These are phyloP conservation scores for Calonectria pteridis DNA, from an alignment of 2,329 filamentous ascomycete species.

Conservation along the genomic window DNA sequence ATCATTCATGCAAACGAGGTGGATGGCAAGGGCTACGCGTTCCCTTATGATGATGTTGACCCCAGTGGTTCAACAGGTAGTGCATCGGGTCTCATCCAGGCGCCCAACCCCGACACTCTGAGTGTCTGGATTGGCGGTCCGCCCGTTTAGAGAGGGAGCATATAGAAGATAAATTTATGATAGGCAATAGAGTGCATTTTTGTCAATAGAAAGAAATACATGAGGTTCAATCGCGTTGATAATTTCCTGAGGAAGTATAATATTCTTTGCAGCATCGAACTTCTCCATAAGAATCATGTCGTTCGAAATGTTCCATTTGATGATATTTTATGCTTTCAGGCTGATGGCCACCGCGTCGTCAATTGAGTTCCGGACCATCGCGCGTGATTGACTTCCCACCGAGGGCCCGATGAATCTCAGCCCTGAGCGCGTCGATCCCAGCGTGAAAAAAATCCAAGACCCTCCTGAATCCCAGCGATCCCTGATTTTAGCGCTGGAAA, in stretches of 20 bases:
- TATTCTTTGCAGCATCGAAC: background rate
- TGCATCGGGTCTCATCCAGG: background rate
- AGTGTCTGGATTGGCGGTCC: background rate
- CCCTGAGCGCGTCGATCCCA: background rate
- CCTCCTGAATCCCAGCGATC: background rate
- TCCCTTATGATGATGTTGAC: constrained; percentile 78
- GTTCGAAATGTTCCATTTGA: background rate
- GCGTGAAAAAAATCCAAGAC: background rate
- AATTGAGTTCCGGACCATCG: background rate
- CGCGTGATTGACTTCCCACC: background rate
- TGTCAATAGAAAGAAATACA: background rate
- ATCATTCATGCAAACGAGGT: constrained; percentile 71
- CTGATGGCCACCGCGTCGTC: background rate
- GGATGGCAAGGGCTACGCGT: constrained; percentile 73
- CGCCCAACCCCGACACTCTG: background rate
- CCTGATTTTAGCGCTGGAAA: background rate
- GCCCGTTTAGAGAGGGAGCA: background rate
- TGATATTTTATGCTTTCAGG: background rate
- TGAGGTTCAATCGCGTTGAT: background rate
- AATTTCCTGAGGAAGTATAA: background rate
- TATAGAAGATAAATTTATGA: background rate
- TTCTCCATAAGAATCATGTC: background rate
- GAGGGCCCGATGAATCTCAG: background rate
- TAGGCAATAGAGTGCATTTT: background rate
- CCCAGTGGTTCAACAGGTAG: constrained; percentile 59